Evolutionary conservation across 176 grass and related monocot species (phyloP), one percentile per base, ranked within the genome.

Genomic region (Carex pumila): DNA sequence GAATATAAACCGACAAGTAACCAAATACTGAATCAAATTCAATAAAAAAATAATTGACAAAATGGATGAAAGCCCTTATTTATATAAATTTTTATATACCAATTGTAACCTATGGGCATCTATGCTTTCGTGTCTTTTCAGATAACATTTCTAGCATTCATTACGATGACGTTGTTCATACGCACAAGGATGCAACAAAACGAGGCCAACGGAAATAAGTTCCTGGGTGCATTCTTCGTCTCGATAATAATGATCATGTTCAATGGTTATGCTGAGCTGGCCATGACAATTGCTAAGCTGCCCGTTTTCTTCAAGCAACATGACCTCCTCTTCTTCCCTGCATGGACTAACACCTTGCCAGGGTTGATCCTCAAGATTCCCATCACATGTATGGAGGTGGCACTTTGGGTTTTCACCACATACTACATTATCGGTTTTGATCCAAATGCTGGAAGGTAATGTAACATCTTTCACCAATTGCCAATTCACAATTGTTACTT

Each of bases 371-470:
- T 98, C 11, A 95, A 92, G 77, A 89, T 98, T 43, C 96, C 96
- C 6, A 88, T 98, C 29, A 39, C 89, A 60, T 88, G 90, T 78
- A 3, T 90, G 0, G 96, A 99, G 86, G 96, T 93, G 3, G 93
- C 81, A 0, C 74, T 90, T 15, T 99, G 67, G 89, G 96, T 99
- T n/a, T 95, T 93, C 85, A 59, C 74, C 25, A 91, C 96, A 11
- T 99, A 99, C 71, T 95, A 99, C 86, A 91, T 93, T 66, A 95
- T 99, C 17, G 96, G 93, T n/a, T 99, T 99, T 3, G 96, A 99
- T 84, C 89, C 96, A 81, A 93, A 92, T 81, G 80, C 79, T 1
- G 85, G 91, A 84, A 95, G 96, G 96, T 99, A 80, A 89, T 82
- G n/a, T 12, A 80, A n/a, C 21, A 61, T 50, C 53, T 31, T 72